These are phyloP conservation scores for Lolium rigidum DNA, from an alignment of 176 grass and related monocot species.

Conservation along the genomic window DNA sequence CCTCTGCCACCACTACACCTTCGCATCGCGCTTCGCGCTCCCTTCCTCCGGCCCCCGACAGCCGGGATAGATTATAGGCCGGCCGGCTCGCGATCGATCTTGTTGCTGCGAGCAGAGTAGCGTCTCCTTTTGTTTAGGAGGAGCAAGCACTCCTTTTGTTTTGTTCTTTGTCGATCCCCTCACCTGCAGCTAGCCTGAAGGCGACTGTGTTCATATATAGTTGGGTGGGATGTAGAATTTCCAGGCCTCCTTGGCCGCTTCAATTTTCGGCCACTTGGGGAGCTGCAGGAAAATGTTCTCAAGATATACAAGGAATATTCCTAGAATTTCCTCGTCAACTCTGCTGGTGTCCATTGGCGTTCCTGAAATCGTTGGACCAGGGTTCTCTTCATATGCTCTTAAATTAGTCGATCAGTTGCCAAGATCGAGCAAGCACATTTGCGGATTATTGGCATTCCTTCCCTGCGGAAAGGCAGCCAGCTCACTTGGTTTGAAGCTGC, in stretches of 20 bases:
- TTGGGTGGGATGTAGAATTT: background rate
- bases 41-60: background rate
- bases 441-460: no score
- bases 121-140: background rate
- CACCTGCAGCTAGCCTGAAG: no score
- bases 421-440: background rate
- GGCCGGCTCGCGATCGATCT: no score
- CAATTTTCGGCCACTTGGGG: background rate
- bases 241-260: background rate
- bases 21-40: conserved; percentile 75
- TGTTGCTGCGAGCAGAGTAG: background rate
- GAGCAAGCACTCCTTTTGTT: background rate
- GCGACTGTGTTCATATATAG: no score
- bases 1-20: conserved; percentile 58
- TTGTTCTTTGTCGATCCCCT: no score
- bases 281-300: background rate
- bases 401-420: background rate
- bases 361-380: no score
- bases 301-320: no score
- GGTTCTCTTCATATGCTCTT: background rate
- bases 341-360: background rate
- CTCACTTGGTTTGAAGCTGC: no score
- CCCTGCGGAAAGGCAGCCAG: no score
- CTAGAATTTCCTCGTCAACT: no score
- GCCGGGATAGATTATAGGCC: conserved; percentile 7